Evolutionary conservation across 257 asterid genomes (phyloP).

Genomic region (Nicotiana obtusifolia): DNA sequence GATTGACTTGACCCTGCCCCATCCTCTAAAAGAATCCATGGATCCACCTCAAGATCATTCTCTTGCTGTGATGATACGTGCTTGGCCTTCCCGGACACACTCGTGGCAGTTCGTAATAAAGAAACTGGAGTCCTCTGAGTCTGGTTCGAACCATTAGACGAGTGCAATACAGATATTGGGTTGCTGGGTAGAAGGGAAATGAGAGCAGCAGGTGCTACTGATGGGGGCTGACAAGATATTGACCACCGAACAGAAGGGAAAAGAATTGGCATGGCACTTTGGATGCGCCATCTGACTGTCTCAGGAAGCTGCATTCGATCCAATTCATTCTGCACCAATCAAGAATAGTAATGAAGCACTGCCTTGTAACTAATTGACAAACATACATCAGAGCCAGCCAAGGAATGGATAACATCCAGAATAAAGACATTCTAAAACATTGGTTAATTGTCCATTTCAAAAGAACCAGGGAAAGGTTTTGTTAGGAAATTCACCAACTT

Average conservation of each 20-base stretch:
- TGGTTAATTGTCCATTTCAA: not conserved
- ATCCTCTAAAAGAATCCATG: constrained; percentile 89
- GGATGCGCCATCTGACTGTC: constrained; percentile 74
- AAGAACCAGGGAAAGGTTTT: not conserved
- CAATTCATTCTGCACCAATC: constrained; percentile 65
- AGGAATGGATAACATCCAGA: not conserved
- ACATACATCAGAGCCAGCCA: constrained; percentile 2
- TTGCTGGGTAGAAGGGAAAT: constrained; percentile 66
- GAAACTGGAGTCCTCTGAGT: constrained; percentile 47
- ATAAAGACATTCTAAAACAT: not conserved
- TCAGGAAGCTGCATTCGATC: constrained; percentile 86
- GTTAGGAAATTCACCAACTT: not conserved
- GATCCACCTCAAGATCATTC: constrained; percentile 52
- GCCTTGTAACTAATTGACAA: not conserved
- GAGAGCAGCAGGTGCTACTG: constrained; percentile 57
- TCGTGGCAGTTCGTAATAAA: constrained; percentile 44
- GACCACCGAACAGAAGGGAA: constrained; percentile 44
- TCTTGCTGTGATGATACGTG: constrained; percentile 37
- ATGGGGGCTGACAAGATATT: constrained; percentile 73
- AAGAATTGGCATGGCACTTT: constrained; percentile 80
- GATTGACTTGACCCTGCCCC: constrained; percentile 76
- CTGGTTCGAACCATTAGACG: constrained; percentile 29
- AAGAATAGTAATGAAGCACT: constrained; percentile 7
- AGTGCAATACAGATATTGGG: constrained; percentile 35
- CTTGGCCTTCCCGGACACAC: constrained; percentile 46